Evolutionary conservation across 371 early-diverging fungal genomes (phyloP).

Genomic region (Parasitella parasitica): DNA sequence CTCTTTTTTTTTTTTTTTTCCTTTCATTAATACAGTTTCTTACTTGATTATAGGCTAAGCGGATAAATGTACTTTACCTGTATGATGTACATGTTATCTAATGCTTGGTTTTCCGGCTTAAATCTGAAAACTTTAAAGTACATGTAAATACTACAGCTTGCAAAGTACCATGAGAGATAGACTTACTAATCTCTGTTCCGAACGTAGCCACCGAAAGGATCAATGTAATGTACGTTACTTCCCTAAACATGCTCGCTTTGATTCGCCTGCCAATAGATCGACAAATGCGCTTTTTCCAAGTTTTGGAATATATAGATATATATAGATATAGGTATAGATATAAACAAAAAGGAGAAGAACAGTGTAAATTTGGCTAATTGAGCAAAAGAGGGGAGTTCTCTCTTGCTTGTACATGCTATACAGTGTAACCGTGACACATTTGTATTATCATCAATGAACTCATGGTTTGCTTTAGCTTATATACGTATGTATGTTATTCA

Average conservation of each 20-base stretch:
- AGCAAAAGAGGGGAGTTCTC: not conserved
- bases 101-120: not conserved
- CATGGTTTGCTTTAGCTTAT: not conserved
- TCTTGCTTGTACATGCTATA: not conserved
- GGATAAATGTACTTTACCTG: not conserved
- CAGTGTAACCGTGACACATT: not conserved
- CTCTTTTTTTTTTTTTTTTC: not conserved
- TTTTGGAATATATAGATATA: too few relatives aligned
- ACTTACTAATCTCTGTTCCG: conserved; percentile 1
- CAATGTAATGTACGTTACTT: not conserved
- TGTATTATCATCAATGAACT: not conserved
- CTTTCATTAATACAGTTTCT: too few relatives aligned
- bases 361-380: too few relatives aligned
- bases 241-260: not conserved
- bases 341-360: not conserved
- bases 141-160: not conserved
- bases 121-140: not conserved
- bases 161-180: not conserved
- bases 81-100: not conserved
- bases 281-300: not conserved
- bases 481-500: too few relatives aligned
- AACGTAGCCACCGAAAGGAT: not conserved
- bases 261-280: not conserved
- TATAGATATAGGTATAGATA: too few relatives aligned
- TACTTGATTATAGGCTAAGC: not conserved